Evolutionary conservation across 2,329 filamentous ascomycete species (phyloP), one percentile per base, ranked within the genome.

Genomic region (Lachnellula cervina): DNA sequence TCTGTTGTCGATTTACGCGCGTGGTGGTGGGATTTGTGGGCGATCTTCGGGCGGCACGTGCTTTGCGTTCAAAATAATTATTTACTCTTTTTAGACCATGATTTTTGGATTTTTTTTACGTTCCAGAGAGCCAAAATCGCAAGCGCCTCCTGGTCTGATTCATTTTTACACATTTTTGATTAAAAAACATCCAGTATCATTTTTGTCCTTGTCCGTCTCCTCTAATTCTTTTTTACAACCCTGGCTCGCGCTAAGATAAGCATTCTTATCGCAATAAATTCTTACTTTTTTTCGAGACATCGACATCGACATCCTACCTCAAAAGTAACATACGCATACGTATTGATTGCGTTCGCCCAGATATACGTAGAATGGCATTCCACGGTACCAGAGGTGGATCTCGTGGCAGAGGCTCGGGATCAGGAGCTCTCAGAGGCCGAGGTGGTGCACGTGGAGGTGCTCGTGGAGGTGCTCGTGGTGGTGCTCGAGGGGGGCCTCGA

Each of bases 201-300:
- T 8, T 40, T 14, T 7, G 14, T 14, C 37, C 23, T 49, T 4
- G 6, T 13, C 9, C 9, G 16, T 13, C 16, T 28, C 17, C 28
- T 17, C 46, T 9, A 8, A 28, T 28, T 28, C 25, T 28, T 28
- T 9, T 8, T 34, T 49, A n/a, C 38, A 8, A 42, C 38, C 38
- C 11, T 21, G 19, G 19, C 43, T 16, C 74, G 76, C 77, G 74
- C 76, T 78, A 79, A 77, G 77, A 78, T 78, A 79, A 77, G 56
- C 60, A 40, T 54, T 44, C 49, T 53, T 54, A 59, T 51, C 49
- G 37, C 14, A 1, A 9, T 5, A 13, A 19, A 34, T 11, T 19
- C 11, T 17, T 44, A 13, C 2, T 17, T 11, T 19, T 19, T 6
- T 44, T n/a, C 3, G 19, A 46, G 19, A 17, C 11, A 11, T 21